Base-by-base conservation (phyloP, 768 basidiomycete genomes). In the Mycena leptocephala region DNA sequence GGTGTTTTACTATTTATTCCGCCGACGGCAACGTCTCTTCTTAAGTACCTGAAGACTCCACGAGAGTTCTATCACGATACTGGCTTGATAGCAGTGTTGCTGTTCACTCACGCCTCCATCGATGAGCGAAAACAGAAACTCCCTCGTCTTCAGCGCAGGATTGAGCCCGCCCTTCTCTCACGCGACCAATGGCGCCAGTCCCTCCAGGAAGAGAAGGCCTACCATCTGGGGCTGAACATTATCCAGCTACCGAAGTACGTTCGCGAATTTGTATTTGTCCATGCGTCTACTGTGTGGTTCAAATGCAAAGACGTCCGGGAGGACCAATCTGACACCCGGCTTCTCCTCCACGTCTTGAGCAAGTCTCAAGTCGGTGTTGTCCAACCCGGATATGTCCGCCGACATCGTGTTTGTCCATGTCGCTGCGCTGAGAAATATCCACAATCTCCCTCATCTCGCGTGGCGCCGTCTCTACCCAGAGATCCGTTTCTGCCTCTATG, bases 361-460 rank as follows among this genome's bases (percentile, higher is more conserved):
- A 58, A 68, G 7, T 62, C 28, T 3, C 5, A 16, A 13, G 16
- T 16, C n/a, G 67, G 67, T 14, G 48, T 61, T 35, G 63, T 61
- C 32, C 2, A 43, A 18, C 37, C 33, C 18, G 3, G 33, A 53
- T 20, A 11, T 6, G 6, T 22, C 46, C 1, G 70, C 65, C 3
- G 48, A 55, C 7, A 20, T 63, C 11, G 61, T 76, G 2, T 76
- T 76, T 53, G 41, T 76, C 18, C 75, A 76, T 28, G 75, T 72
- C 48, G 58, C 58, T 18, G 75, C 70, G 18, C 58, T 76, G n/a
- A 2, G 22, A 9, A 53, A 41, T 7, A 14, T 76, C 3, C 70
- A 68, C 51, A 32, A 53, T 0, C 30, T 76, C 0, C 75, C 75
- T 0, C 56, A 28, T 24, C 48, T 76, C 18, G 66, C 32, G 33